Base-by-base conservation (phyloP, 2,329 filamentous ascomycete species). In the Sporothrix mexicana region DNA sequence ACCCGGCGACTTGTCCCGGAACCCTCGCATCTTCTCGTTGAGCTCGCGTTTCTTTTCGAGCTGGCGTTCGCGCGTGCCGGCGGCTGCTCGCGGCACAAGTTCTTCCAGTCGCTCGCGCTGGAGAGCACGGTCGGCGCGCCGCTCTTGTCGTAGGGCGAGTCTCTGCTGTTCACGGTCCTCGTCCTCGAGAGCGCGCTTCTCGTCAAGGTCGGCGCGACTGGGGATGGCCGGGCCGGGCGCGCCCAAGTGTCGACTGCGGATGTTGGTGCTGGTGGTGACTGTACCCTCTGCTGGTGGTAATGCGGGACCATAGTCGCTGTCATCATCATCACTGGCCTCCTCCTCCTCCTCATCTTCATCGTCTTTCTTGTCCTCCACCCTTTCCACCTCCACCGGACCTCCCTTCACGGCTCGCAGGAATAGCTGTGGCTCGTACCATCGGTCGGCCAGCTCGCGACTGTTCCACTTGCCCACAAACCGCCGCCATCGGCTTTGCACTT, bases 391-490 rank as follows among this genome's bases (percentile, higher is more conserved):
- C 15, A 83, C 86, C 75, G 23, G 25, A 25, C 57, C 57, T n/a
- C 57, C 80, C 7, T 72, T 74, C 1, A 76, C 69, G 8, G 76
- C 73, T 2, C 77, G 74, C 69, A 77, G 71, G 74, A 93, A 89
- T 75, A 90, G 92, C 73, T 88, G 88, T 8, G 94, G 92, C 79
- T 97, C 93, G 82, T 98, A 99, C 95, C 95, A 99, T 64, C 93
- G 93, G 81, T 95, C 92, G 4, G 93, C 92, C 75, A 98, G 85
- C 82, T 95, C 93, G 79, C 91, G 92, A 77, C 90, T 88, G 83
- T 99, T 99, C 95, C 96, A 99, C 85, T 94, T 95, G 3, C 88
- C 86, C 13, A 95, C 81, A 78, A 98, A 99, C 80, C 94, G 95
- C 86, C 97, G 97, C 94, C 95, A 99, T 72, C 95, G 85, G 1